phyloP scores from a whole-genome alignment of 2,329 filamentous ascomycete species.

The Sphaerulina vaccinii region DNA sequence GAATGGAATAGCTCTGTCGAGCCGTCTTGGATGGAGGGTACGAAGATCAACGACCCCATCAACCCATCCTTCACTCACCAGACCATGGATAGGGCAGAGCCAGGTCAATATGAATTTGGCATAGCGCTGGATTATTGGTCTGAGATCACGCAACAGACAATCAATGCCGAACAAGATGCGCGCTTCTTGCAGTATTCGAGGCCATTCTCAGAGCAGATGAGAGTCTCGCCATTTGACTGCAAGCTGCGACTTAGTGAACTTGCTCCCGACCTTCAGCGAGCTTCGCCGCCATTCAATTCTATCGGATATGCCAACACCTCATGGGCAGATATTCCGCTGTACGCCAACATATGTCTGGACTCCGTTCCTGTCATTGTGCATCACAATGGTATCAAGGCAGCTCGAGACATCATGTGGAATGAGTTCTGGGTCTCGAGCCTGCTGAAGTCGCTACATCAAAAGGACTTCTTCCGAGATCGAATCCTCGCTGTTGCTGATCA shows the following conservation, averaged over 20 bases:
- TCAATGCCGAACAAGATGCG: conserved; percentile 22
- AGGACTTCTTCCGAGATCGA: neutral
- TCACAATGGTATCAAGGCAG: conserved; percentile 27
- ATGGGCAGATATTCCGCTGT: conserved; percentile 25
- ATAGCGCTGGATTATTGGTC: conserved; percentile 33
- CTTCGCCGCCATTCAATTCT: conserved; percentile 11
- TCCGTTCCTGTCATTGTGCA: conserved; percentile 31
- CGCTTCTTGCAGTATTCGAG: conserved; percentile 15
- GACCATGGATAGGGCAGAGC: conserved; percentile 40
- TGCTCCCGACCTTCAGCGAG: conserved; percentile 22
- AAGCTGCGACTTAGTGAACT: conserved; percentile 17
- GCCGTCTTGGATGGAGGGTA: conserved; percentile 21
- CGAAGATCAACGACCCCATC: conserved; percentile 20
- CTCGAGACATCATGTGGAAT: conserved; percentile 15
- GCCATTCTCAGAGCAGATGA: conserved; percentile 15
- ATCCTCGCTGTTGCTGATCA: neutral
- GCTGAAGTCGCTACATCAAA: conserved; percentile 1
- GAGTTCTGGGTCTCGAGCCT: conserved; percentile 16
- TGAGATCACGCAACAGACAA: conserved; percentile 28
- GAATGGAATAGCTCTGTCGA: conserved; percentile 18
- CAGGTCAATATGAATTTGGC: conserved; percentile 38
- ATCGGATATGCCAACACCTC: conserved; percentile 9
- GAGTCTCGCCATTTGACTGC: conserved; percentile 12
- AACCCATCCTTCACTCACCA: conserved; percentile 22
- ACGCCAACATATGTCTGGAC: conserved; percentile 28